phyloP scores from a whole-genome alignment of 768 basidiomycete genomes.

The Rhizopogon sp. region DNA sequence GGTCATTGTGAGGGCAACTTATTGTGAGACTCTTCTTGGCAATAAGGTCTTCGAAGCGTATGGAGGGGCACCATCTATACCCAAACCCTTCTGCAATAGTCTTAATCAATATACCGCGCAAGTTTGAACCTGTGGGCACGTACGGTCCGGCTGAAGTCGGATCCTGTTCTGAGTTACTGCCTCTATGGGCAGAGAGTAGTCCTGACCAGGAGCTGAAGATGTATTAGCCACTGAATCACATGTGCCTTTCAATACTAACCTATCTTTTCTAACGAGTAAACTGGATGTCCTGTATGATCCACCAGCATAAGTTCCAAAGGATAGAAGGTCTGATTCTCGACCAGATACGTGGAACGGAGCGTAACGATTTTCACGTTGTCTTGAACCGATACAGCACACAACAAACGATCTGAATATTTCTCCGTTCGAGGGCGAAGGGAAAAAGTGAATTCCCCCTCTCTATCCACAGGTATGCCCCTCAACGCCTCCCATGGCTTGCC shows the following conservation, averaged over 20 bases:
- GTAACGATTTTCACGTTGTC: slow-evolving; percentile 94
- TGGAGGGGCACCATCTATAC: slow-evolving; percentile 86
- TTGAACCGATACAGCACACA: slow-evolving; percentile 86
- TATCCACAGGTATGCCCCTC: slow-evolving; percentile 84
- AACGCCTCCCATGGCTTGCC: slow-evolving; percentile 89
- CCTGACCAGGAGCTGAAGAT: slow-evolving; percentile 67
- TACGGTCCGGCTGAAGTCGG: slow-evolving; percentile 89
- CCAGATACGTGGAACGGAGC: slow-evolving; percentile 85
- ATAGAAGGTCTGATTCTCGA: slow-evolving; percentile 88
- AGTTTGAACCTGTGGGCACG: slow-evolving; percentile 23
- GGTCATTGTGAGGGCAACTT: slow-evolving; percentile 77
- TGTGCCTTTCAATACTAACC: slow-evolving; percentile 31
- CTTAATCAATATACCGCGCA: neutral
- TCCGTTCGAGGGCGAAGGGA: slow-evolving; percentile 75
- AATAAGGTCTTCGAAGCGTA: slow-evolving; percentile 88
- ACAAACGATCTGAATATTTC: slow-evolving; percentile 71
- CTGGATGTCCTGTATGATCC: slow-evolving; percentile 78
- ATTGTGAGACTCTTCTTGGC: slow-evolving; percentile 66
- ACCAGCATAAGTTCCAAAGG: slow-evolving; percentile 90
- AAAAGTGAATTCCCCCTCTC: slow-evolving; percentile 89
- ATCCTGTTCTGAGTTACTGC: slow-evolving; percentile 79
- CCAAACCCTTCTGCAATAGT: slow-evolving; percentile 79
- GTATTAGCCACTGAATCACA: neutral
- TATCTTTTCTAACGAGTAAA: slow-evolving; percentile 79
- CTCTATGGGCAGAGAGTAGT: slow-evolving; percentile 87